These are phyloP conservation scores for Drosera capensis DNA, from an alignment of 148 eudicot genomes.

Conservation along the genomic window DNA sequence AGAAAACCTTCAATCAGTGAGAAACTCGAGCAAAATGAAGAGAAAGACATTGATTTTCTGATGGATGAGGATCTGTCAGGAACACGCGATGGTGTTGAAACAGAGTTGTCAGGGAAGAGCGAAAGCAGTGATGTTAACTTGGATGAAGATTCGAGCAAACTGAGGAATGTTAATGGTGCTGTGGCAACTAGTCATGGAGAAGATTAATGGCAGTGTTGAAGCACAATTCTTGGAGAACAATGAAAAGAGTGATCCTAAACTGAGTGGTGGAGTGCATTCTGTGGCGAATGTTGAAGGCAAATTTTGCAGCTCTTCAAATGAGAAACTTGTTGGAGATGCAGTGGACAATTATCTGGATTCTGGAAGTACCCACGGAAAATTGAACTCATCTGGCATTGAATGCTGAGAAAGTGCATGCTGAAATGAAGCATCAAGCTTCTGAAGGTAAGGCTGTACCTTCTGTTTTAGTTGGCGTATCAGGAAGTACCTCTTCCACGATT, in stretches of 20 bases:
- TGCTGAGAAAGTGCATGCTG: no score
- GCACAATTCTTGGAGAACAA: not conserved
- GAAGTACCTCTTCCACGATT: no score
- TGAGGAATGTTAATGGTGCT: not conserved
- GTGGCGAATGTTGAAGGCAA: not conserved
- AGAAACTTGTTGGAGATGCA: no score
- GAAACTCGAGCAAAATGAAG: not conserved
- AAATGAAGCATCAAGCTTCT: no score
- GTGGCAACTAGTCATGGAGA: not conserved
- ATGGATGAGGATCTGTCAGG: not conserved
- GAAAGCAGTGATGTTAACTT: not conserved
- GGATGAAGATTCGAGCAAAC: not conserved
- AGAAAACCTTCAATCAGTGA: not conserved
- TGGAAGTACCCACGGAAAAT: no score
- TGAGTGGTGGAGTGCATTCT: not conserved
- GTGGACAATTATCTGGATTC: no score
- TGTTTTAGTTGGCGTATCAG: no score
- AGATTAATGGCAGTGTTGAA: not conserved
- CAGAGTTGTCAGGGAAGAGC: not conserved
- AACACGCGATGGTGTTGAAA: not conserved
- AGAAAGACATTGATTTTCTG: not conserved
- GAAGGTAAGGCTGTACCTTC: no score
- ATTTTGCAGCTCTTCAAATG: no score
- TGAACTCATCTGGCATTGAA: no score
- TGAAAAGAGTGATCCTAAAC: not conserved